phyloP scores from a whole-genome alignment of 2,329 filamentous ascomycete genomes.

The Neonectria punicea region DNA sequence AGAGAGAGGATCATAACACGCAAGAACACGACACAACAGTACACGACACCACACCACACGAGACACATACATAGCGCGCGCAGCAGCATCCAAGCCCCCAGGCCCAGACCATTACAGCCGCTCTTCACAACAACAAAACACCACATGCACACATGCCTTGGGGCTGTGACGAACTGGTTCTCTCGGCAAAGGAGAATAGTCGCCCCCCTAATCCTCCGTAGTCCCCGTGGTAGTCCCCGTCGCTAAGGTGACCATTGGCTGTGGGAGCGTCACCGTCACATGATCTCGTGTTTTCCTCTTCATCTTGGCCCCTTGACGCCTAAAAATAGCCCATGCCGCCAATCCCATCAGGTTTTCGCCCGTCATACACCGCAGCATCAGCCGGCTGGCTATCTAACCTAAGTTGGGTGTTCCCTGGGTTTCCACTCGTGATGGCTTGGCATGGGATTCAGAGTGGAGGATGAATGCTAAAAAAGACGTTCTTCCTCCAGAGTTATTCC shows the following conservation, averaged over 20 bases:
- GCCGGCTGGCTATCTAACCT: neutral
- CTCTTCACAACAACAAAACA: neutral
- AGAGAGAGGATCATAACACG: neutral
- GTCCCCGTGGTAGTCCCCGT: slow-evolving; percentile 3
- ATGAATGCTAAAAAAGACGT: neutral
- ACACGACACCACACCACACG: neutral
- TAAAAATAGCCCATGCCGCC: slow-evolving; percentile 40
- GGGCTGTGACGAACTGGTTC: neutral
- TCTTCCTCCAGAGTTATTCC: neutral
- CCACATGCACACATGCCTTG: neutral
- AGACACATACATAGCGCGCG: neutral
- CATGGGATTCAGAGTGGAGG: neutral
- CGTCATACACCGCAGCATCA: slow-evolving; percentile 3
- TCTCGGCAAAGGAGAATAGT: neutral
- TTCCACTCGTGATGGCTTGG: neutral
- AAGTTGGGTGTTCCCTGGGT: neutral
- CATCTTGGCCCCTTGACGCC: neutral
- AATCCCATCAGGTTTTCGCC: slow-evolving; percentile 7
- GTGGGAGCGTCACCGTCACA: slow-evolving; percentile 32
- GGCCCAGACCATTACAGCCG: neutral
- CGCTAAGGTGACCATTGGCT: slow-evolving; percentile 21
- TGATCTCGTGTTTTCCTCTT: slow-evolving; percentile 45
- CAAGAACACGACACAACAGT: neutral
- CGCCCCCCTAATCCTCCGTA: neutral
- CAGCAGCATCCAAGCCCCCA: neutral